Evolutionary conservation across 164 flowering plant species (phyloP).

Genomic region (Berberis thunbergii): DNA sequence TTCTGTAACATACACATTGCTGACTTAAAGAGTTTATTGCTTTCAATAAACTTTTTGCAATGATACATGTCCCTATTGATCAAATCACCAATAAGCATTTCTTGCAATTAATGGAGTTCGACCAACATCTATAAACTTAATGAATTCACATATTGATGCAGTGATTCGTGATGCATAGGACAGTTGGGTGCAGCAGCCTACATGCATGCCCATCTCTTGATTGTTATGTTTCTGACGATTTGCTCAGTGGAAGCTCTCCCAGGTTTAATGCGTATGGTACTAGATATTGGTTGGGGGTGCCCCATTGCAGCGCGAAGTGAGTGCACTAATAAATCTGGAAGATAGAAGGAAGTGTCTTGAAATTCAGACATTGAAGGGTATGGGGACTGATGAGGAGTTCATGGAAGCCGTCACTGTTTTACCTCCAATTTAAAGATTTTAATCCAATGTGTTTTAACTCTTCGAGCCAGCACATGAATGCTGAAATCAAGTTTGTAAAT

Average conservation of each 20-base stretch:
- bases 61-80: no score
- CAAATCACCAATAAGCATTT: no score
- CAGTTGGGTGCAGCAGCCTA: slow-evolving; percentile 13
- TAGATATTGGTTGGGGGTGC: slow-evolving; percentile 35
- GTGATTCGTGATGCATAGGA: background rate
- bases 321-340: slow-evolving; percentile 12
- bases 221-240: background rate
- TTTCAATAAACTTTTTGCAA: no score
- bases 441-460: no score
- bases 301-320: slow-evolving; percentile 29
- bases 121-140: no score
- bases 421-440: no score
- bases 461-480: no score
- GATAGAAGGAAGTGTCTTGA: slow-evolving; percentile 11
- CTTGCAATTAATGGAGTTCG: no score
- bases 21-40: no score
- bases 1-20: no score
- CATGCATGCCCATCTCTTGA: no score
- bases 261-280: slow-evolving; percentile 30
- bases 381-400: slow-evolving; percentile 21
- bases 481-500: no score
- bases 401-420: slow-evolving; percentile 6
- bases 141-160: slow-evolving; percentile 4
- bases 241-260: slow-evolving; percentile 16
- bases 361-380: slow-evolving; percentile 6